Percentiles rank a stretch among this genome's conserved stretches.
These are phyloP conservation scores for Cladorrhinum sp. DNA, from an alignment of 2,329 filamentous ascomycete species.

Conservation along the genomic window DNA sequence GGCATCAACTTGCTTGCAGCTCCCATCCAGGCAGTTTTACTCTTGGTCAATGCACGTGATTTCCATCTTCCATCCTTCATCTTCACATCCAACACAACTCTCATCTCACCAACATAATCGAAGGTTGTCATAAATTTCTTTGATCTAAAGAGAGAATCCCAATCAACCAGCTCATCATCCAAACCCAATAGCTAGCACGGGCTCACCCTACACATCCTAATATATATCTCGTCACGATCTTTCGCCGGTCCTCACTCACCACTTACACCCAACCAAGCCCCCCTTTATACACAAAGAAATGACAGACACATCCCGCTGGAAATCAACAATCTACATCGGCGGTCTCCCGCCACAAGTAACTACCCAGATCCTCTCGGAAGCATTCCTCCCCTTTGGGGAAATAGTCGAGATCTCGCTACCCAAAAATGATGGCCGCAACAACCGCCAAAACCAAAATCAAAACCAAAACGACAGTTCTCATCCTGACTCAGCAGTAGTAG, in stretches of 20 bases:
- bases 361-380: slow-evolving; percentile 72
- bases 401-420: slow-evolving; percentile 88
- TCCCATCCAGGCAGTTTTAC: neutral
- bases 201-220: neutral
- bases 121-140: too few species aligned
- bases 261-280: neutral
- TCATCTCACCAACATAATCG: too few species aligned
- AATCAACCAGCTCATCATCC: neutral
- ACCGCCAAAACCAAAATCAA: too few species aligned
- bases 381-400: slow-evolving; percentile 95
- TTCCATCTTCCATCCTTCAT: slow-evolving; percentile 13
- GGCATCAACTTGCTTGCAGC: neutral
- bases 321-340: slow-evolving; percentile 89
- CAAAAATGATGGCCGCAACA: slow-evolving; percentile 78
- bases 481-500: neutral
- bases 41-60: slow-evolving; percentile 11
- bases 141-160: too few species aligned
- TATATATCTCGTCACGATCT: too few species aligned
- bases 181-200: neutral
- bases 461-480: slow-evolving; percentile 48
- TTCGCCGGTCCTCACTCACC: neutral
- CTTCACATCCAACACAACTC: slow-evolving; percentile 2
- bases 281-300: slow-evolving; percentile 45
- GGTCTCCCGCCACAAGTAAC: slow-evolving; percentile 80
- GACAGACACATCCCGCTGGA: slow-evolving; percentile 80